A percentile compares a stretch with the other conserved stretches of the same genome.
phyloP scores from a whole-genome alignment of 441 rosid species.

The Dalechampia spathulata region DNA sequence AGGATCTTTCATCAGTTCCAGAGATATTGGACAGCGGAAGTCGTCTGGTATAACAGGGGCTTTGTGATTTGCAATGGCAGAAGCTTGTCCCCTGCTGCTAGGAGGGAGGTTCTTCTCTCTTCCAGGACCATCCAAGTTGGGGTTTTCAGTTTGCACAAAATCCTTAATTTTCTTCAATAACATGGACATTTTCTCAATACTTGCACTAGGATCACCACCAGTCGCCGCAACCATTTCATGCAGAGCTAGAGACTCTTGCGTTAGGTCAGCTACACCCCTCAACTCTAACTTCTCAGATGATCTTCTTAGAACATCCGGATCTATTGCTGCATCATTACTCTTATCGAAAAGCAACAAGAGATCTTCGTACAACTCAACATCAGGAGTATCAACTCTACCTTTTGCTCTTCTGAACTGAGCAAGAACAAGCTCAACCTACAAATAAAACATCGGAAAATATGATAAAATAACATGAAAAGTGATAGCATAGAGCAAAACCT shows the following conservation, averaged over 20 bases:
- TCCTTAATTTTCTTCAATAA: constrained; percentile 72
- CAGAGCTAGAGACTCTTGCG: constrained; percentile 81
- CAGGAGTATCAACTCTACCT: constrained; percentile 68
- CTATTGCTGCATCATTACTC: constrained; percentile 35
- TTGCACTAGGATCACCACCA: constrained; percentile 68
- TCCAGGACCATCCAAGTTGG: constrained; percentile 35
- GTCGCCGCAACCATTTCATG: constrained; percentile 70
- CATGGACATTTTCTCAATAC: constrained; percentile 81
- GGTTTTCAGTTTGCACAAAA: constrained; percentile 71
- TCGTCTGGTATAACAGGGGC: constrained; percentile 74
- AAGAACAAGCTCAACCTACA: constrained; percentile 81
- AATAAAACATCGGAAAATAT: constrained; percentile 9
- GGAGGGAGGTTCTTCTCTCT: constrained; percentile 39
- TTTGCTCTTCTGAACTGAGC: constrained; percentile 83
- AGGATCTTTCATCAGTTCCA: constrained; percentile 96
- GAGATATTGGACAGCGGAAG: constrained; percentile 92
- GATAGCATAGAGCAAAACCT: constrained; percentile 1
- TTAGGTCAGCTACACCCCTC: constrained; percentile 62
- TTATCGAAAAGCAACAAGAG: constrained; percentile 53
- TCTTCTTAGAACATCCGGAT: constrained; percentile 48
- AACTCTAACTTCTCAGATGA: constrained; percentile 63
- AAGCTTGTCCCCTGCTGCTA: constrained; percentile 47
- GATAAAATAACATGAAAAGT: not conserved
- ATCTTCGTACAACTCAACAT: constrained; percentile 53
- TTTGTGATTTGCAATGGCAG: constrained; percentile 48